A percentile compares a stretch with the other conserved stretches of the same genome.
These are phyloP conservation scores for Bertia moriformis DNA, from an alignment of 2,329 filamentous ascomycete species.

Conservation along the genomic window DNA sequence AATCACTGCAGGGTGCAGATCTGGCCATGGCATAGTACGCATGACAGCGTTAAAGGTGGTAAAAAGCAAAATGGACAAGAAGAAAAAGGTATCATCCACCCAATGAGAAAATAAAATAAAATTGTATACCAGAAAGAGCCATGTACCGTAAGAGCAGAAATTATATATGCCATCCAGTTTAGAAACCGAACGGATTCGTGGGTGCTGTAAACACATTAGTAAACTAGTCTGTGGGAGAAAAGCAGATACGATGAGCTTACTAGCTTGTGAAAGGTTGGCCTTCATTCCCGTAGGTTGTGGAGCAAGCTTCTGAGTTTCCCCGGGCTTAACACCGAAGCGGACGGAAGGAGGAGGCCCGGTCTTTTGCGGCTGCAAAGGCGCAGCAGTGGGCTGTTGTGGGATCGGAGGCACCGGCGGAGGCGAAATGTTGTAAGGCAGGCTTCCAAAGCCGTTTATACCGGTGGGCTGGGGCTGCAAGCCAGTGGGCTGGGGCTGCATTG, in stretches of 20 bases:
- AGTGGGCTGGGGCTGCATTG: slow-evolving; percentile 34
- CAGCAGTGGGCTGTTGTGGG: slow-evolving; percentile 34
- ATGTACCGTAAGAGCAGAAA: not conserved
- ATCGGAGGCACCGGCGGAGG: slow-evolving; percentile 30
- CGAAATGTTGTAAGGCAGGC: slow-evolving; percentile 22
- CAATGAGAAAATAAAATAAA: not conserved
- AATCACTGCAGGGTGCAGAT: too few species aligned
- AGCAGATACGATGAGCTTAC: slow-evolving; percentile 48
- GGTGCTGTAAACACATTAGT: slow-evolving; percentile 6
- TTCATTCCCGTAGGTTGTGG: slow-evolving; percentile 78
- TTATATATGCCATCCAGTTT: not conserved
- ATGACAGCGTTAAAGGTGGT: not conserved
- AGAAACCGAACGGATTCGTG: not conserved
- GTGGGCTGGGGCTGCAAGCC: slow-evolving; percentile 33
- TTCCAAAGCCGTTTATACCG: slow-evolving; percentile 32
- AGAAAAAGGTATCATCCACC: not conserved
- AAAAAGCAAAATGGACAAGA: too few species aligned
- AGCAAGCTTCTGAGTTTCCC: slow-evolving; percentile 55
- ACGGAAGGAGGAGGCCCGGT: slow-evolving; percentile 78
- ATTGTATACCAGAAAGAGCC: not conserved
- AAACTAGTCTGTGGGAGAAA: not conserved
- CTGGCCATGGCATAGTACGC: too few species aligned
- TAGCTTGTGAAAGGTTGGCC: slow-evolving; percentile 86
- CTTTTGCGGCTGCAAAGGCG: slow-evolving; percentile 60
- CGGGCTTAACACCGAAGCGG: slow-evolving; percentile 66